Conservation (phyloP, 495 filamentous ascomycete genomes). For the Penicillium soppii region DNA sequence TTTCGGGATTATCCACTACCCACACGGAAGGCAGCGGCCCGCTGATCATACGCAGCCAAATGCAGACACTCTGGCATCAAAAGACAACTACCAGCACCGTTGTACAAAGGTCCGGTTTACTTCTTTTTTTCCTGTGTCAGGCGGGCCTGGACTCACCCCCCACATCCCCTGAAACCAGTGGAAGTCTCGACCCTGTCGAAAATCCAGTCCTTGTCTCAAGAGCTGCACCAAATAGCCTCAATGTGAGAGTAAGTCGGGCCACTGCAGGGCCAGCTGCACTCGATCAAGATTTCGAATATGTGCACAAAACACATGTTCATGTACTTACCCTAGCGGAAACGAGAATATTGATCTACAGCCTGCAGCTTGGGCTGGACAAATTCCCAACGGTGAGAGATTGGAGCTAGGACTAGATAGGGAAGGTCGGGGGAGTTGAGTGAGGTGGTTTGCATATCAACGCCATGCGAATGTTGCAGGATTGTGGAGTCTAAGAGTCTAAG, state of each 20-base stretch:
- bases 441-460: background rate
- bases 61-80: background rate
- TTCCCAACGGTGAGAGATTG: constrained; percentile 6
- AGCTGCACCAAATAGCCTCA: background rate
- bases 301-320: constrained; percentile 1
- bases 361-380: constrained; percentile 9
- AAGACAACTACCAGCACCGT: background rate
- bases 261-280: background rate
- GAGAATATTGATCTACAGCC: constrained; percentile 14
- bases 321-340: background rate
- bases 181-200: constrained; percentile 2
- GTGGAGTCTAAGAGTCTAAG: background rate
- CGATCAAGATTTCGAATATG: background rate
- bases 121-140: background rate
- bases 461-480: constrained; percentile 3
- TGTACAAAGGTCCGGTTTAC: background rate
- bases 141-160: constrained; percentile 1
- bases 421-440: background rate
- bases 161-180: constrained; percentile 1
- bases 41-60: background rate
- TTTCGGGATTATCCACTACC: background rate
- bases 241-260: background rate
- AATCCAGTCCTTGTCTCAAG: constrained; percentile 11
- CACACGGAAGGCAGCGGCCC: constrained; percentile 1
- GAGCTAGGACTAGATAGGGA: background rate